These are phyloP conservation scores for Auxenochlorella pyrenoidosa DNA, from an alignment of 139 green algal genomes.

Conservation along the genomic window DNA sequence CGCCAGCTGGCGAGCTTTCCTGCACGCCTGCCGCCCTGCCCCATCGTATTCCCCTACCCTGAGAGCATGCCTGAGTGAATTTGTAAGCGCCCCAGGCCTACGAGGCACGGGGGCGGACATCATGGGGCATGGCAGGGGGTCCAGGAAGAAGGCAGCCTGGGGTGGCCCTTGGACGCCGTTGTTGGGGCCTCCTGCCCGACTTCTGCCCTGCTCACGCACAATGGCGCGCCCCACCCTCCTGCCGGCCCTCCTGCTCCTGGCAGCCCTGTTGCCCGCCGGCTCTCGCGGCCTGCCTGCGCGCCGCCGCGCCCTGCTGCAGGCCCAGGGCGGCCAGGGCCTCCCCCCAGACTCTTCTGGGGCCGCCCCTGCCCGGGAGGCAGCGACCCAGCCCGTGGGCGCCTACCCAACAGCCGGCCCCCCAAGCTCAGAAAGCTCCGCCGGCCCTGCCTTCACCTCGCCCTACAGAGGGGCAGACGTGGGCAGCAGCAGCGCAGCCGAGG, in stretches of 20 bases:
- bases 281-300: neutral
- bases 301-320: neutral
- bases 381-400: neutral
- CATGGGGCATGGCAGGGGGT: too few species aligned
- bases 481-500: neutral
- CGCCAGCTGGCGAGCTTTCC: neutral
- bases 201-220: neutral
- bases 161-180: too few species aligned
- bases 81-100: neutral
- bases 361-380: neutral
- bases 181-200: too few species aligned
- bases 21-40: neutral
- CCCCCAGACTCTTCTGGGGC: neutral
- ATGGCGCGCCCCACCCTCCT: neutral
- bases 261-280: neutral
- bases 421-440: neutral
- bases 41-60: neutral
- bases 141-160: too few species aligned
- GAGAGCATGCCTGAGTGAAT: too few species aligned
- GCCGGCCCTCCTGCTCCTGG: neutral
- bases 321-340: neutral
- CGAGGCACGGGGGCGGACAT: too few species aligned
- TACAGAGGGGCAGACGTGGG: slow-evolving; percentile 13
- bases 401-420: neutral
- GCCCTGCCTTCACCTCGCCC: neutral